Percentiles rank a stretch among this genome's conserved stretches.
These are phyloP conservation scores for Arthroderma sp. DNA, from an alignment of 2,329 filamentous ascomycete species.

Conservation along the genomic window DNA sequence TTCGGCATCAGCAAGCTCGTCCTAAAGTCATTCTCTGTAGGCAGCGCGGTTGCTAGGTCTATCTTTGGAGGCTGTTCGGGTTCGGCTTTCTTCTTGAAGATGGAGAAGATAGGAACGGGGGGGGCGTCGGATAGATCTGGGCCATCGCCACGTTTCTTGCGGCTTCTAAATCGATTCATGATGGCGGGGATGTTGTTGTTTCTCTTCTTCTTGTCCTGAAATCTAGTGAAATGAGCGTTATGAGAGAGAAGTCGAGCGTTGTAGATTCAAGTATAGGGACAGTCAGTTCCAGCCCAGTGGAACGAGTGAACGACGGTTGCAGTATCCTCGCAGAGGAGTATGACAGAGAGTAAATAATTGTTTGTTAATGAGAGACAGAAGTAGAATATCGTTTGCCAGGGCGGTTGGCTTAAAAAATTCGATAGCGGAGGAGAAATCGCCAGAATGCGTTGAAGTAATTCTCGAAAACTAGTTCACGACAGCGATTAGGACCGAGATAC, in stretches of 20 bases:
- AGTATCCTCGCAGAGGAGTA: slow-evolving; percentile 2
- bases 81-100: slow-evolving; percentile 43
- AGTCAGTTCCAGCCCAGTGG: not conserved
- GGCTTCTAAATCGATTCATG: slow-evolving; percentile 34
- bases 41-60: slow-evolving; percentile 62
- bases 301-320: not conserved
- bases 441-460: not conserved
- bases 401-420: not conserved
- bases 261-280: not conserved
- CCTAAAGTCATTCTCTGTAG: slow-evolving; percentile 76
- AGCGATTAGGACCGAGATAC: not conserved
- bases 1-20: slow-evolving; percentile 95
- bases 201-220: not conserved
- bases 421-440: not conserved
- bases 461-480: not conserved
- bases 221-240: not conserved
- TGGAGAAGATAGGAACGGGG: slow-evolving; percentile 23
- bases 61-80: slow-evolving; percentile 47
- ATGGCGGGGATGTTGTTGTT: not conserved
- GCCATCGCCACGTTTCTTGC: slow-evolving; percentile 27
- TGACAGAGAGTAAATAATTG: not conserved
- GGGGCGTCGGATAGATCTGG: slow-evolving; percentile 17
- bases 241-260: not conserved
- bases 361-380: not conserved
- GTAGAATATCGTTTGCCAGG: not conserved